Conservation (phyloP, 345 rosid species). For the Eucalyptus fibrosa region DNA sequence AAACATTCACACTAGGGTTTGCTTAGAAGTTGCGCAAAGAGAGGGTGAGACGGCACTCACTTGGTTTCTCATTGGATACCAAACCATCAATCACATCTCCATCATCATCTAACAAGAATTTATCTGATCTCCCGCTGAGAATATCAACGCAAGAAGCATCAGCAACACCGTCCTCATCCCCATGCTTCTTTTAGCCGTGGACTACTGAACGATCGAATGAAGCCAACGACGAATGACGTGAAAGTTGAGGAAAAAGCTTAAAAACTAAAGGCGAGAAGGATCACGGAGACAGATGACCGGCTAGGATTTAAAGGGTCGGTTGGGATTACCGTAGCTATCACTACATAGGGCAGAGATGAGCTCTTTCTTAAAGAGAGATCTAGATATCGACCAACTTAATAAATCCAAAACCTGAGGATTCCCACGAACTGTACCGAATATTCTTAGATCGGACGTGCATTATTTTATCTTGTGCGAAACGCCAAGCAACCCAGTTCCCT, state of each 20-base stretch:
- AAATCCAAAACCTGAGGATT: background rate
- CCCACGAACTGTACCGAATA: background rate
- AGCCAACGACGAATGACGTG: background rate
- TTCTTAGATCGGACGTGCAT: background rate
- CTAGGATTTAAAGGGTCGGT: background rate
- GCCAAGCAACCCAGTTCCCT: background rate
- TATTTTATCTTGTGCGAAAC: background rate
- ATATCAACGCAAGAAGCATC: background rate
- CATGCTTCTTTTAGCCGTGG: background rate
- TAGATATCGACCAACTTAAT: background rate
- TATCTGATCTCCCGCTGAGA: background rate
- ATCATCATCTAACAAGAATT: background rate
- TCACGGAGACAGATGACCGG: background rate
- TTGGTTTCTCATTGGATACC: background rate
- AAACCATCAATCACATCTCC: background rate
- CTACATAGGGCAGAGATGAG: background rate
- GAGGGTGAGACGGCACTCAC: background rate
- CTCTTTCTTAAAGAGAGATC: background rate
- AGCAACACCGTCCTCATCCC: background rate
- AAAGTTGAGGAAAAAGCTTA: background rate
- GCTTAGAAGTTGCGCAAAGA: background rate
- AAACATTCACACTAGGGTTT: background rate
- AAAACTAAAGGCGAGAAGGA: background rate
- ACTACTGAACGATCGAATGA: background rate
- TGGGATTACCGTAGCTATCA: background rate